phyloP scores from a whole-genome alignment of 345 rosid species.

The Lenwebbia sp. region DNA sequence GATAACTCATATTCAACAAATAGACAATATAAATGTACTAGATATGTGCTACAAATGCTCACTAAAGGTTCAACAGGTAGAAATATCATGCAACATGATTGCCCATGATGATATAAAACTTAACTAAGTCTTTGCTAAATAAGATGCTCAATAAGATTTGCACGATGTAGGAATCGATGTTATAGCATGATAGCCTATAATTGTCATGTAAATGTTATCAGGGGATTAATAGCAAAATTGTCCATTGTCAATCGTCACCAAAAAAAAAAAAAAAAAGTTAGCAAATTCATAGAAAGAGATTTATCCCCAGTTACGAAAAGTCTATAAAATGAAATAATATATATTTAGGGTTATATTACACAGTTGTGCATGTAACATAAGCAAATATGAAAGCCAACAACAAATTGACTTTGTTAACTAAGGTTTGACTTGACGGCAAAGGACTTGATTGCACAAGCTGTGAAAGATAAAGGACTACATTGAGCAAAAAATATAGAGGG shows the following conservation, averaged over 20 bases:
- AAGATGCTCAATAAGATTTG: neutral
- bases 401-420: neutral
- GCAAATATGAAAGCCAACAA: neutral
- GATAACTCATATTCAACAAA: neutral
- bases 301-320: neutral
- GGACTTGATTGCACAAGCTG: neutral
- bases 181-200: neutral
- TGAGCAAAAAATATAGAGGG: neutral
- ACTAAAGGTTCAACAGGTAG: rapidly evolving
- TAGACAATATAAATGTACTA: rapidly evolving
- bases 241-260: neutral
- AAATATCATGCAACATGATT: neutral
- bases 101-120: neutral
- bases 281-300: neutral
- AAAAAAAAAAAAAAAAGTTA: neutral
- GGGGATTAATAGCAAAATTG: neutral
- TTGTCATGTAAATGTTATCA: neutral
- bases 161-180: neutral
- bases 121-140: too few relatives aligned
- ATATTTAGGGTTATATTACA: neutral
- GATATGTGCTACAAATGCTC: neutral
- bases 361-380: neutral
- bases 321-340: neutral
- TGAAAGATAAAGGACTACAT: neutral
- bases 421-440: neutral